Evolutionary conservation across 768 basidiomycete genomes (phyloP).

Genomic region (Rhodotorula babjevae): DNA sequence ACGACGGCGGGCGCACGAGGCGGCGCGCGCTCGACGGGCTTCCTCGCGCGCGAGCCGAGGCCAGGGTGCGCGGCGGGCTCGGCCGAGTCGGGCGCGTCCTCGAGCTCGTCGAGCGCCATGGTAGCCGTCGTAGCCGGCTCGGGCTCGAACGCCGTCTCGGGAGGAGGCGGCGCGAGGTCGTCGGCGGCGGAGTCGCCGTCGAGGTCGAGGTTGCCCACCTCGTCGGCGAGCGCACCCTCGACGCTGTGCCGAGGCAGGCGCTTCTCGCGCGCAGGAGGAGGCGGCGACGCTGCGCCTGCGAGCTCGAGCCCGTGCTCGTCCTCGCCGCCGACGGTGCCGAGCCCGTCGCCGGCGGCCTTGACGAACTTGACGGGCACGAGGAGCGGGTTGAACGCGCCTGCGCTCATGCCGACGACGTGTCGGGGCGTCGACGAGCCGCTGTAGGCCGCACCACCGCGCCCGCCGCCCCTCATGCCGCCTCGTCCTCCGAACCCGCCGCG

Average conservation of each 20-base stretch:
- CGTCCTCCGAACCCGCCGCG: neutral
- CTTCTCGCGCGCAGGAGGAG: neutral
- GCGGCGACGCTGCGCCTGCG: conserved; percentile 6
- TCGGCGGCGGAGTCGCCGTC: neutral
- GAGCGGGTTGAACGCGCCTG: conserved; percentile 19
- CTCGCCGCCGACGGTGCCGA: conserved; percentile 29
- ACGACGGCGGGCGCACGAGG: neutral
- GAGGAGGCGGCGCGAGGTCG: neutral
- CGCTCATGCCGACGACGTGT: neutral
- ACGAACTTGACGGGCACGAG: conserved; percentile 35
- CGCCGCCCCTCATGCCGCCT: neutral
- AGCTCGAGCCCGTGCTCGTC: conserved; percentile 28
- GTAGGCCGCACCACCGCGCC: neutral
- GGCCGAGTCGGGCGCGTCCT: neutral
- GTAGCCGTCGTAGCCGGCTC: conserved; percentile 9
- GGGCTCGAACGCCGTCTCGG: conserved; percentile 10
- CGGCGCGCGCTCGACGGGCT: neutral
- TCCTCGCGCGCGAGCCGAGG: neutral
- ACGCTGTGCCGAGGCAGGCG: neutral
- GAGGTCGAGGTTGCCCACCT: conserved; percentile 10
- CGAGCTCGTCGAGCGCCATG: conserved; percentile 25
- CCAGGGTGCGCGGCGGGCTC: conserved; percentile 13
- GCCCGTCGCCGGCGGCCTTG: neutral
- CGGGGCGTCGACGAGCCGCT: neutral
- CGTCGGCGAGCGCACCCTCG: conserved; percentile 11